Evolutionary conservation across 1,284 basidiomycete species (phyloP), one percentile per base, ranked within the genome.

Genomic region (Leccinum pachyderme): DNA sequence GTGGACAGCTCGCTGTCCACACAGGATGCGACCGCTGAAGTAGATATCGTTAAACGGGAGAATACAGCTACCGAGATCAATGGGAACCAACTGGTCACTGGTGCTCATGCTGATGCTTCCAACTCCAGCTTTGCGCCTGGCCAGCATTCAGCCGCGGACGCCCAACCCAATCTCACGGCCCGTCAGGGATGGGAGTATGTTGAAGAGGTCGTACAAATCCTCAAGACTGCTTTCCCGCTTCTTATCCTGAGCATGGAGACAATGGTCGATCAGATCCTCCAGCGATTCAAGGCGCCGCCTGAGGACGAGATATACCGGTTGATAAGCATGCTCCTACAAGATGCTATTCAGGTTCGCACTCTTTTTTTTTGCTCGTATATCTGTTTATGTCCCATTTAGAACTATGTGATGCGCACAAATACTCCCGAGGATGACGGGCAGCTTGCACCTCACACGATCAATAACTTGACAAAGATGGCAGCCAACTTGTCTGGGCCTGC

Each of bases 241-340:
- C 81, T 99, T 24, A 93, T 96, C 27, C 78, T 98, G 31, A 97
- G 93, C 53, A 83, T 99, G 81, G 97, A 99, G 75, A 97, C 95
- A 47, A 92, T 99, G 80, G 92, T 97, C 22, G 97, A 99, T 66
- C 96, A 99, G 73, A 91, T 99, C 62, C 82, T 87, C 43, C 84
- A 88, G 59, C 86, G 95, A 46, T 98, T 98, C 78, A 98, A 98
- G 73, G 84, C 92, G 2, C 82, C 84, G 7, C 83, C 87, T 2
- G 97, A 99, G 61, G 97, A 99, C 72, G 96, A 99, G 64, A 89
- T 95, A 18, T 98, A 98, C 75, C 86, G 97, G 15, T 84, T 95
- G 62, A 87, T 95, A 44, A 91, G 87, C 59, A 89, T 95, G 69
- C 75, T 98, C 37, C 84, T 84, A 67, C 89, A 81, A 57, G 88